Conservation (phyloP, 768 basidiomycete species). For the Filobasidium floriforme region DNA sequence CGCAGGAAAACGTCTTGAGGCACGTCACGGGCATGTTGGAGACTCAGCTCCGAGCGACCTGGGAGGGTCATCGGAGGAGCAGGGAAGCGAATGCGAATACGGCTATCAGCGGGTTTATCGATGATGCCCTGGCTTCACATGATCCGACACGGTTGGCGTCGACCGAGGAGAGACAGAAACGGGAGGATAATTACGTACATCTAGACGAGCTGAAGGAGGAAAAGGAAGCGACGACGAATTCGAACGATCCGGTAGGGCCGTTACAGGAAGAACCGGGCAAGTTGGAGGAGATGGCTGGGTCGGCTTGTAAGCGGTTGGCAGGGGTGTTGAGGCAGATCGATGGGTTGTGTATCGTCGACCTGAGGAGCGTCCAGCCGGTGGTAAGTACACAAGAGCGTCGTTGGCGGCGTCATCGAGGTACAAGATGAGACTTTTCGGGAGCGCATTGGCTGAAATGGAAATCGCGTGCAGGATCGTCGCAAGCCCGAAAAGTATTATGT, state of each 20-base stretch:
- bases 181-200: neutral
- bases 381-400: slow-evolving; percentile 9
- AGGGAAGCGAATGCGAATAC: too few relatives aligned
- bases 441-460: neutral
- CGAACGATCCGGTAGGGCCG: neutral
- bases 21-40: slow-evolving; percentile 28
- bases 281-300: slow-evolving; percentile 2
- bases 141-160: too few relatives aligned
- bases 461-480: neutral
- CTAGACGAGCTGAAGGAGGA: neutral
- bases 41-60: slow-evolving; percentile 32
- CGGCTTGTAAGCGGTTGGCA: neutral
- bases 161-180: neutral
- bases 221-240: neutral
- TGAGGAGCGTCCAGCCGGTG: slow-evolving; percentile 1
- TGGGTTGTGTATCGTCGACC: slow-evolving; percentile 13
- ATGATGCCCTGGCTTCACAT: too few relatives aligned
- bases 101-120: too few relatives aligned
- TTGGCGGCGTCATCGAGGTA: neutral
- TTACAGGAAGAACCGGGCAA: neutral
- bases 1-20: slow-evolving; percentile 23
- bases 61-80: slow-evolving; percentile 32
- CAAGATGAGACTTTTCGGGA: neutral
- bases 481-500: neutral
- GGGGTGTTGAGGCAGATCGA: slow-evolving; percentile 10